A percentile compares a stretch with the other conserved stretches of the same genome.
Evolutionary conservation across 192 early-diverging fungal genomes (phyloP).

Genomic region (Spinellus fusiger): DNA sequence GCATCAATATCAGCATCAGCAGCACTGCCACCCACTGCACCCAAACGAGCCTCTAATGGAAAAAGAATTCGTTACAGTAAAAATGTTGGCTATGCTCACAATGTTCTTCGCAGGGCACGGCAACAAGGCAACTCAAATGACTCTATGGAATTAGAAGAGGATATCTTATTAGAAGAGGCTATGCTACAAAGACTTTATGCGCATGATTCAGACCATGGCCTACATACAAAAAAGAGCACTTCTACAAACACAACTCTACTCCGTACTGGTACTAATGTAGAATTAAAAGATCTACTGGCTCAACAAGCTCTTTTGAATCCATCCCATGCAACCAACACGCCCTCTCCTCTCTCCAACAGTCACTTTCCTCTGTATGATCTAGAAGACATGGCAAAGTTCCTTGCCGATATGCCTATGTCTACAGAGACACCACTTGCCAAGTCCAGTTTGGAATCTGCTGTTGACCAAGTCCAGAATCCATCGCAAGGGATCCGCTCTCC

Average conservation of each 20-base stretch:
- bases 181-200: not conserved
- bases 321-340: not conserved
- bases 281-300: not conserved
- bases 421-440: not conserved
- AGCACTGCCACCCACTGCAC: not conserved
- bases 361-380: not conserved
- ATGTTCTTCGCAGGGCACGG: constrained; percentile 1
- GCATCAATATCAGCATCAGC: not conserved
- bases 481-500: not conserved
- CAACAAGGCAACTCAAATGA: not conserved
- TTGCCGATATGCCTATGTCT: not conserved
- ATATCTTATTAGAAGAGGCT: not conserved
- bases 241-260: too few species aligned
- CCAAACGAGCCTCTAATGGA: constrained; percentile 12
- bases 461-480: not conserved
- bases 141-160: constrained; percentile 3
- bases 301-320: not conserved
- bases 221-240: not conserved
- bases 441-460: not conserved
- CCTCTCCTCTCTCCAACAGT: not conserved
- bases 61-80: constrained; percentile 18
- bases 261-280: not conserved
- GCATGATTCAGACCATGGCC: not conserved
- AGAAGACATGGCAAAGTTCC: constrained; percentile 5
- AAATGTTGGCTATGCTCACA: constrained; percentile 9